Conservation (phyloP, 257 asterid genomes). For the Petrea volubilis region DNA sequence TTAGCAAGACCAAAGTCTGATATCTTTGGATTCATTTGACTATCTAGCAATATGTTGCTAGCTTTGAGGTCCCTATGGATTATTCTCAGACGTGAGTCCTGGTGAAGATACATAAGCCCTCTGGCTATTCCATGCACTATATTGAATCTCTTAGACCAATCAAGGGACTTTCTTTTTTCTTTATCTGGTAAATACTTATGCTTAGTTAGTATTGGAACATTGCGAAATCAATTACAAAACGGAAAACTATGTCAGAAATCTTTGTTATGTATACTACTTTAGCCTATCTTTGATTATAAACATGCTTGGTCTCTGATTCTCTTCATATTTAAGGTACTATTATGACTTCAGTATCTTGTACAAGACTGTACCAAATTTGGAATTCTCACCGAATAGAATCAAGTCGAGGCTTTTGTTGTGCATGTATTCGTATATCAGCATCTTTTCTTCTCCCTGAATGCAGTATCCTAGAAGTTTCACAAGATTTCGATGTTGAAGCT, state of each 20-base stretch:
- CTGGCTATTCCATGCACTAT: conserved; percentile 47
- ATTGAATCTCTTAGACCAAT: conserved; percentile 51
- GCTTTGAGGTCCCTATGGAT: conserved; percentile 57
- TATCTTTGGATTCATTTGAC: conserved; percentile 50
- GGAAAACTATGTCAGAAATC: no score
- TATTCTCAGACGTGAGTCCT: conserved; percentile 50
- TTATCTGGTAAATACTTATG: background rate
- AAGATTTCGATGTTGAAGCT: conserved; percentile 54
- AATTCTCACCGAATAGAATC: conserved; percentile 27
- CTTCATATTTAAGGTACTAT: background rate
- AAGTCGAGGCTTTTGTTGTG: conserved; percentile 35
- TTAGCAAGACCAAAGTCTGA: conserved; percentile 60
- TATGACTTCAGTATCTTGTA: background rate
- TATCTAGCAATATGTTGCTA: conserved; percentile 55
- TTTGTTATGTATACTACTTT: no score
- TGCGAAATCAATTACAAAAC: no score
- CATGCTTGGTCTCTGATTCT: no score
- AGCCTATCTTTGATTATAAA: no score
- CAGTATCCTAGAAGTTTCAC: conserved; percentile 48
- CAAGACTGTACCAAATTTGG: no score
- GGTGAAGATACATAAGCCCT: conserved; percentile 59
- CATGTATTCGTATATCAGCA: conserved; percentile 41
- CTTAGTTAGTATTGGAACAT: background rate
- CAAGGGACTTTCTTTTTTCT: no score
- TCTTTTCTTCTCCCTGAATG: conserved; percentile 33